These are phyloP conservation scores for Digitaria exilis DNA, from an alignment of 202 grass and related monocot genomes.

Conservation along the genomic window DNA sequence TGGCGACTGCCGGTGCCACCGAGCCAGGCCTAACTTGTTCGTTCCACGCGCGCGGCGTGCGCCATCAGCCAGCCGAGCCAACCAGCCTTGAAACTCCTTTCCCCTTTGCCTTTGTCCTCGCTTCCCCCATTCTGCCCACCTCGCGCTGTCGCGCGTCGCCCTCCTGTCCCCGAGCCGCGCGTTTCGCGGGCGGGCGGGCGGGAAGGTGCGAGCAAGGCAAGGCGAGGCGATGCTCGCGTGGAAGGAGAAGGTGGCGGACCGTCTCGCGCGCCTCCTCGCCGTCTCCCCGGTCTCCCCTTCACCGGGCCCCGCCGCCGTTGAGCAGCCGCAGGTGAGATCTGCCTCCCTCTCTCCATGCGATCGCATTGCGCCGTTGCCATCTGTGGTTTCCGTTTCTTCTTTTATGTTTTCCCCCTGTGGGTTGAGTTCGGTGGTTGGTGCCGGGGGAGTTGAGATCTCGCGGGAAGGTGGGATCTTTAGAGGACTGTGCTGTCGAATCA, in stretches of 20 bases:
- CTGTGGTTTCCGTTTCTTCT: not conserved
- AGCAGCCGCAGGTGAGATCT: constrained; percentile 48
- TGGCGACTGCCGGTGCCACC: not conserved
- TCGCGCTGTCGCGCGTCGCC: not conserved
- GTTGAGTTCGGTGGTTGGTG: constrained; percentile 30
- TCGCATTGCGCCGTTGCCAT: not conserved
- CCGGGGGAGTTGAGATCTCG: not conserved
- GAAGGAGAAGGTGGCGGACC: constrained; percentile 82
- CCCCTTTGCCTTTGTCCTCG: not conserved
- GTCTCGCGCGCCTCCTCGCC: constrained; percentile 69
- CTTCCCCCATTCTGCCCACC: not conserved
- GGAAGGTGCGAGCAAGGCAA: not conserved
- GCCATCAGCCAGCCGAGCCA: not conserved
- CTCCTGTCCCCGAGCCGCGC: not conserved
- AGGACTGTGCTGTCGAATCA: not conserved
- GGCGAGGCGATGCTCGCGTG: constrained; percentile 57
- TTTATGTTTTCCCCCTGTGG: not conserved
- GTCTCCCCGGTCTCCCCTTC: constrained; percentile 52
- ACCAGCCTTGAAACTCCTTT: not conserved
- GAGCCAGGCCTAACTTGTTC: constrained; percentile 8
- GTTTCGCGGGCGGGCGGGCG: not conserved
- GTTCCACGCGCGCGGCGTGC: constrained; percentile 15
- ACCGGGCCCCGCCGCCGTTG: constrained; percentile 33
- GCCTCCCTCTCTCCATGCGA: not conserved
- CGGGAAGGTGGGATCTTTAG: not conserved